A percentile compares a stretch with the other conserved stretches of the same genome.
These are phyloP conservation scores for Phytophthora kernoviae DNA, from an alignment of 352 stramenopile genomes.

Conservation along the genomic window DNA sequence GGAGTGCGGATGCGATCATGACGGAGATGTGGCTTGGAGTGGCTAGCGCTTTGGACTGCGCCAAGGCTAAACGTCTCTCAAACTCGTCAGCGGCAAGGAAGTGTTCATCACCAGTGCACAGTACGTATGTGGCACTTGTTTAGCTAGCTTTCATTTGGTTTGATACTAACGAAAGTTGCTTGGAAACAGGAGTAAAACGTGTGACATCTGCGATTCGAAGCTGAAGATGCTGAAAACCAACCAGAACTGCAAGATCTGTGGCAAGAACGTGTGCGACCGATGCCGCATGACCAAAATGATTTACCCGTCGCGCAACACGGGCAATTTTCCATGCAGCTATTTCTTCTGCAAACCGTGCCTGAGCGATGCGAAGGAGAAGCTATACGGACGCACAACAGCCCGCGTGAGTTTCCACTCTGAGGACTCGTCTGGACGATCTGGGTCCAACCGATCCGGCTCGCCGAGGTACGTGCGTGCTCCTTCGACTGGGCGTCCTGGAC, in stretches of 20 bases:
- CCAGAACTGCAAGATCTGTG: conserved; percentile 69
- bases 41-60: conserved; percentile 55
- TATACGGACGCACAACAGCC: conserved; percentile 34
- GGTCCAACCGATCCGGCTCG: conserved; percentile 27
- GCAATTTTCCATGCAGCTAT: conserved; percentile 58
- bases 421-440: conserved; percentile 34
- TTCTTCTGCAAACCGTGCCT: conserved; percentile 66
- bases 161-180: conserved; percentile 9
- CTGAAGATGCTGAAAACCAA: conserved; percentile 52
- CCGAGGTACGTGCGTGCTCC: conserved; percentile 16
- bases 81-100: conserved; percentile 55
- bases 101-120: conserved; percentile 51
- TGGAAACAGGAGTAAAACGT: conserved; percentile 43
- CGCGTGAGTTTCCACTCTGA: conserved; percentile 52
- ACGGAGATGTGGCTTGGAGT: conserved; percentile 66
- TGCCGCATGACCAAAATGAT: conserved; percentile 64
- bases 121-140: conserved; percentile 27
- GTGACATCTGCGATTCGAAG: conserved; percentile 68
- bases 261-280: conserved; percentile 73
- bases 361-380: conserved; percentile 48
- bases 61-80: conserved; percentile 61
- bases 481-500: conserved; percentile 14
- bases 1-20: conserved; percentile 60
- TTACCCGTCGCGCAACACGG: conserved; percentile 52
- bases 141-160: background rate